Evolutionary conservation across 2,329 filamentous ascomycete genomes (phyloP), one percentile per base, ranked within the genome.

Genomic region (Colletotrichum tofieldiae): DNA sequence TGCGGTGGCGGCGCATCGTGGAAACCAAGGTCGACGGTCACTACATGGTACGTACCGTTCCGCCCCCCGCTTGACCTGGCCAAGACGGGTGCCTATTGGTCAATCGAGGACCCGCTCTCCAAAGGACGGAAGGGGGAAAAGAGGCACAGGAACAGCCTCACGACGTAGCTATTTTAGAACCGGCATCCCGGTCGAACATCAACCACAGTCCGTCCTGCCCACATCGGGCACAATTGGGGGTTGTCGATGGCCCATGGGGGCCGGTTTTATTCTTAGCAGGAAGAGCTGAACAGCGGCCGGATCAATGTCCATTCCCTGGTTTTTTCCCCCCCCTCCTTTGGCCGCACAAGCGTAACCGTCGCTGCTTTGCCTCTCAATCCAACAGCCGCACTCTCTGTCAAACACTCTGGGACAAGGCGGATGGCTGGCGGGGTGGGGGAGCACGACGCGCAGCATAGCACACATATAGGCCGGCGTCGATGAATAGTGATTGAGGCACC

Each of bases 91-190:
- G 3, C 18, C 54, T n/a, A 29, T 41, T 61, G 32, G 18, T 43
- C 14, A 45, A 20, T 7, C 29, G n/a, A 14, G 58, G 23, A 20
- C 41, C 58, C 43, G 35, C 58, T 61, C 37, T 32, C 58, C 32
- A n/a, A 35, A 32, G 18, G 45, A 29, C 29, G 6, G 18, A 37
- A 16, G 20, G 29, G n/a, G 8, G 5, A 6, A 26, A 20, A 26
- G 37, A 37, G 5, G 29, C 3, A 7, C 11, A 26, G 45, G n/a
- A 63, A n/a, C 60, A 63, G 60, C 60, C 45, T 63, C 60, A 51
- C n/a, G 45, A 41, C 32, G 14, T 52, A 39, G 43, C 58, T 63
- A 51, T 52, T 63, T 63, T 52, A 41, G 60, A 41, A 63, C 45
- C 32, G 9, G 14, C 45, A 63, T 51, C 43, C 60, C n/a, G 18